Evolutionary conservation across 805 yeast genomes (phyloP).

Genomic region (Blastobotrys robertii): DNA sequence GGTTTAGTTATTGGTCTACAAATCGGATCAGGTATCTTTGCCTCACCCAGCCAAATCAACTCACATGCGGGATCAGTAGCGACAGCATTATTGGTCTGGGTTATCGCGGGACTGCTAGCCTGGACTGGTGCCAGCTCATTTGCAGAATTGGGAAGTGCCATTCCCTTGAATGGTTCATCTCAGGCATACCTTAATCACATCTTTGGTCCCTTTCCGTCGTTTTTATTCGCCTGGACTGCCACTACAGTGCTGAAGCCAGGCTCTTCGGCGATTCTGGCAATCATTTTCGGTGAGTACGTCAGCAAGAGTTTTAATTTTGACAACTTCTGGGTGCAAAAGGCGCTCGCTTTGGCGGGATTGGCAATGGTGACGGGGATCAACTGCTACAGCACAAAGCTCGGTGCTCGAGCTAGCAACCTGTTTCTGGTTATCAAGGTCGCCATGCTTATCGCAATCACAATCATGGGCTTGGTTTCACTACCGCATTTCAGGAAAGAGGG

Average conservation of each 20-base stretch:
- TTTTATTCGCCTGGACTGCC: slow-evolving; percentile 32
- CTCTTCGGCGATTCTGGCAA: slow-evolving; percentile 31
- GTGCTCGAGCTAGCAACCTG: slow-evolving; percentile 26
- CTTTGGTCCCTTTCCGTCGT: slow-evolving; percentile 30
- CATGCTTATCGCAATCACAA: slow-evolving; percentile 22
- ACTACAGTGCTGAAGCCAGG: slow-evolving; percentile 33
- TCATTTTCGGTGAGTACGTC: slow-evolving; percentile 32
- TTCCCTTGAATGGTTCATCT: slow-evolving; percentile 34
- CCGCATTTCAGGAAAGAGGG: slow-evolving; percentile 14
- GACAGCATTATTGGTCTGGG: slow-evolving; percentile 30
- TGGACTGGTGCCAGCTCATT: slow-evolving; percentile 37
- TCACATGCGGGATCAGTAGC: slow-evolving; percentile 31
- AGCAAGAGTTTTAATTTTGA: slow-evolving; percentile 18
- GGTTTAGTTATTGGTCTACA: slow-evolving; percentile 34
- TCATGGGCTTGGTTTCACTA: slow-evolving; percentile 23
- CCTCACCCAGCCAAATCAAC: slow-evolving; percentile 33
- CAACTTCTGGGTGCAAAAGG: slow-evolving; percentile 23
- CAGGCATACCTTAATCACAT: slow-evolving; percentile 31
- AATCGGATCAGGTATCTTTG: slow-evolving; percentile 36
- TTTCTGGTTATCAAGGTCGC: slow-evolving; percentile 28
- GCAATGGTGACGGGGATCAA: slow-evolving; percentile 21
- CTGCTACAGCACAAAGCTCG: slow-evolving; percentile 22
- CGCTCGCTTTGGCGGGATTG: slow-evolving; percentile 25
- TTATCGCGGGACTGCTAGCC: slow-evolving; percentile 31
- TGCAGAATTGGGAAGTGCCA: slow-evolving; percentile 33